Percentiles rank a stretch among this genome's conserved stretches.
Conservation (phyloP, 306 rosid genomes). For the Cucumis sativus region DNA sequence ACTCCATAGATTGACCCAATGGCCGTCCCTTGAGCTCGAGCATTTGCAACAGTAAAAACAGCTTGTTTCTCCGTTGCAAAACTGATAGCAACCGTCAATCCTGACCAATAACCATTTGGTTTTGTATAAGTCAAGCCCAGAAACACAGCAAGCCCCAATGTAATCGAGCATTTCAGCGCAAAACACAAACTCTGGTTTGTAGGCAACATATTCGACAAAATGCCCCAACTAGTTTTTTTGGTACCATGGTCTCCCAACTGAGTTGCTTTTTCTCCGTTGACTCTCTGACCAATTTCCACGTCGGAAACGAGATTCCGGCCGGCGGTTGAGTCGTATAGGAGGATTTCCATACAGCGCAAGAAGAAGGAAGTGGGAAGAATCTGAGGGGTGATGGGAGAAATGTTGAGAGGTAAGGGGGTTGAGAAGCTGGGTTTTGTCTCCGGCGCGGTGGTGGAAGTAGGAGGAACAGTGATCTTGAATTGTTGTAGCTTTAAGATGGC, state of each 20-base stretch:
- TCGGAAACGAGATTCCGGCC: slow-evolving; percentile 6
- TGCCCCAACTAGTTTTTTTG: background rate
- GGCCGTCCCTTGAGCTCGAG: slow-evolving; percentile 69
- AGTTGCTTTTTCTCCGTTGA: background rate
- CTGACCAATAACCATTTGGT: slow-evolving; percentile 61
- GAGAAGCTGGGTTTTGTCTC: slow-evolving; percentile 17
- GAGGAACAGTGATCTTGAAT: slow-evolving; percentile 21
- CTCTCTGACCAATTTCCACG: slow-evolving; percentile 2
- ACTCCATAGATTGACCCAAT: slow-evolving; percentile 70
- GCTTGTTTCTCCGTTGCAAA: slow-evolving; percentile 47
- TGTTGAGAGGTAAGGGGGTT: slow-evolving; percentile 11
- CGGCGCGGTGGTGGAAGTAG: slow-evolving; percentile 25
- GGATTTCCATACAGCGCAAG: slow-evolving; percentile 43
- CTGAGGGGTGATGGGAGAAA: slow-evolving; percentile 15
- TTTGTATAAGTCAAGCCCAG: slow-evolving; percentile 46
- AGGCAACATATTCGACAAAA: slow-evolving; percentile 19
- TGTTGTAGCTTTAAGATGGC: slow-evolving; percentile 26
- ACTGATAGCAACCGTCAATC: slow-evolving; percentile 55
- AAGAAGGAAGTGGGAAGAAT: slow-evolving; percentile 48
- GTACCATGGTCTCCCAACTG: background rate
- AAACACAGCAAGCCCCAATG: slow-evolving; percentile 56
- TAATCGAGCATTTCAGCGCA: slow-evolving; percentile 59
- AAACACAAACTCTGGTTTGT: slow-evolving; percentile 27
- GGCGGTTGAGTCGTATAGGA: slow-evolving; percentile 23
- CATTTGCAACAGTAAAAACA: slow-evolving; percentile 46